Percentiles rank a stretch among this genome's conserved stretches.
Evolutionary conservation across 148 eudicot species (phyloP).

Genomic region (Rhododendron vialii): DNA sequence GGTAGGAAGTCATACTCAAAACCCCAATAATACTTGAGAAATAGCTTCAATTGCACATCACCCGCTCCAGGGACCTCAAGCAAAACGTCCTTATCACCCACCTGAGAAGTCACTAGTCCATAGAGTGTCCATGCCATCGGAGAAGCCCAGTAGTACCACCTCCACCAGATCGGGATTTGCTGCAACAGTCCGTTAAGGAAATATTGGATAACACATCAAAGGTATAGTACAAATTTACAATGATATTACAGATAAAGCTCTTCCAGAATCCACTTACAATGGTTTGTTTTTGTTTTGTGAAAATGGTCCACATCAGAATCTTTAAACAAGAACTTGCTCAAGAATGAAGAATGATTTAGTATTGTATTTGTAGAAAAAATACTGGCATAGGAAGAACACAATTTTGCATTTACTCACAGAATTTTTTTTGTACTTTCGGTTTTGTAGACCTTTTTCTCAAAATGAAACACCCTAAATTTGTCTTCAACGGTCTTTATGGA

Average conservation of each 20-base stretch:
- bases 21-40: slow-evolving; percentile 17
- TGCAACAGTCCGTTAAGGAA: slow-evolving; percentile 2
- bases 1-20: slow-evolving; percentile 29
- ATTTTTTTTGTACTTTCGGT: neutral
- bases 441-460: neutral
- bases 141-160: slow-evolving; percentile 53
- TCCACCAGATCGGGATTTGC: slow-evolving; percentile 55
- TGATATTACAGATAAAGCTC: neutral
- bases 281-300: neutral
- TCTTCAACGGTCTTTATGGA: neutral
- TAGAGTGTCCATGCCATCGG: slow-evolving; percentile 51
- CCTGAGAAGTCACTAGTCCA: slow-evolving; percentile 41
- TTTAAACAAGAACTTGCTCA: neutral
- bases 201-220: neutral
- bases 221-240: neutral
- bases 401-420: neutral
- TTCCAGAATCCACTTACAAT: neutral
- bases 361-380: neutral
- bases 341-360: neutral
- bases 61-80: slow-evolving; percentile 19
- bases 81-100: slow-evolving; percentile 16
- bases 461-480: neutral
- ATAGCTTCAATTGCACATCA: slow-evolving; percentile 11
- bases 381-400: neutral
- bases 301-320: neutral